Conservation (phyloP, 2,329 filamentous ascomycete genomes). For the Exserohilum rostratum region DNA sequence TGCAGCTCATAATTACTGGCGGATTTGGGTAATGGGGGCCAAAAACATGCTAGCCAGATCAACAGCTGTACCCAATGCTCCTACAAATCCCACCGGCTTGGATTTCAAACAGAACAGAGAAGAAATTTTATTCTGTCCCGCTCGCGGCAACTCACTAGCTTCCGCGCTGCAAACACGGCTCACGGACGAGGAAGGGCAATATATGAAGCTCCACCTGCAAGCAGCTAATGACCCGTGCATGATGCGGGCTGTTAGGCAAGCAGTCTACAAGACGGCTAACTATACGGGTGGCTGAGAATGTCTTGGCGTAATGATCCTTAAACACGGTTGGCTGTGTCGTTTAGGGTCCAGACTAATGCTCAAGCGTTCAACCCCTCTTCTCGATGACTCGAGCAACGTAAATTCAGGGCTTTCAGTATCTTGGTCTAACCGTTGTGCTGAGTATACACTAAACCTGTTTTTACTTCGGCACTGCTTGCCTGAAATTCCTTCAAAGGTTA, state of each 20-base stretch:
- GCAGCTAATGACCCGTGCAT: not conserved
- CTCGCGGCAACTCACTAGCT: not conserved
- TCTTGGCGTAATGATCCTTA: not conserved
- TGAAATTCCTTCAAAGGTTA: no score
- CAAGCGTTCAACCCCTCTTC: not conserved
- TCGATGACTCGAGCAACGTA: not conserved
- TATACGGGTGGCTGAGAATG: not conserved
- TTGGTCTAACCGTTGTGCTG: not conserved
- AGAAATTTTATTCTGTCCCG: not conserved
- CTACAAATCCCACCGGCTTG: not conserved
- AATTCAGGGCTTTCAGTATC: no score
- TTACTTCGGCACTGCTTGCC: no score
- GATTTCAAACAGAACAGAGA: not conserved
- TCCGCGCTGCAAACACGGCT: not conserved
- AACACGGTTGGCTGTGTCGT: not conserved
- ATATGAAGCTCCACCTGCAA: not conserved
- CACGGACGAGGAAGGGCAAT: not conserved
- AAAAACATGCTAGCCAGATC: not conserved
- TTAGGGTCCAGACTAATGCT: not conserved
- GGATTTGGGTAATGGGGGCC: not conserved
- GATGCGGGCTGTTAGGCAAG: not conserved
- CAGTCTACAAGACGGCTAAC: not conserved
- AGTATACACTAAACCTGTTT: not conserved
- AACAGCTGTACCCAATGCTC: not conserved
- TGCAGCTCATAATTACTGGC: no score